Evolutionary conservation across 2,329 filamentous ascomycete species (phyloP), one percentile per base, ranked within the genome.

Genomic region (Lomentospora prolificans): DNA sequence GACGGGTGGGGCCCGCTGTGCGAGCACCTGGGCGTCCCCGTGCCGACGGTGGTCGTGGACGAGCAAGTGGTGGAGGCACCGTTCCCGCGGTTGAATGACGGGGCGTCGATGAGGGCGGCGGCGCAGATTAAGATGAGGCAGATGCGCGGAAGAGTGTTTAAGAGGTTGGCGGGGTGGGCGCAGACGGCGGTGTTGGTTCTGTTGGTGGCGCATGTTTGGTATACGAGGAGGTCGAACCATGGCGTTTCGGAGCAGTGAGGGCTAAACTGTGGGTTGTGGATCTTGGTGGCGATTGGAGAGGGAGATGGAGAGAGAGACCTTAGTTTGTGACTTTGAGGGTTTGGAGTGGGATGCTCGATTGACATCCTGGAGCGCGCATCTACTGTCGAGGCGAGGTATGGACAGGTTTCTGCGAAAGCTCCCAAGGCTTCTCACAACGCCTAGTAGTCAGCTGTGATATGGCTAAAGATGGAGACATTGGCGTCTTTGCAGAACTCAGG

Each of bases 1-100:
- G 66, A 71, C 6, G 72, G 72, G 3, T 75, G 71, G 70, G 63
- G 51, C n/a, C 71, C 73, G 6, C 64, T 75, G 8, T 75, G 72
- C 53, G 57, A 65, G 19, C 69, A 71, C 41, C 64, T 76, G 2
- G 67, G 61, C 6, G 68, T 73, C 44, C 63, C 68, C 0, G 62
- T 72, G 31, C 73, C 73, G 2, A 55, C 25, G n/a, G 39, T 31
- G 22, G n/a, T 44, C n/a, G 61, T 61, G 1, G 46, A 57, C 55
- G 61, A 58, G 3, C 39, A 59, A 24, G 46, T 57, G 36, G 58
- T 60, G 6, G 50, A 51, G 59, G 58, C 57, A 53, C 58, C 60
- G 31, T 64, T 64, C 48, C 62, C 61, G 3, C 31, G 60, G 24
- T 50, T 61, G 19, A 64, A 64, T 39, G 62, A 64, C 31, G 57